A percentile compares a stretch with the other conserved stretches of the same genome.
Evolutionary conservation across 2,329 filamentous ascomycete species (phyloP).

Genomic region (Hypoxylon sp.): DNA sequence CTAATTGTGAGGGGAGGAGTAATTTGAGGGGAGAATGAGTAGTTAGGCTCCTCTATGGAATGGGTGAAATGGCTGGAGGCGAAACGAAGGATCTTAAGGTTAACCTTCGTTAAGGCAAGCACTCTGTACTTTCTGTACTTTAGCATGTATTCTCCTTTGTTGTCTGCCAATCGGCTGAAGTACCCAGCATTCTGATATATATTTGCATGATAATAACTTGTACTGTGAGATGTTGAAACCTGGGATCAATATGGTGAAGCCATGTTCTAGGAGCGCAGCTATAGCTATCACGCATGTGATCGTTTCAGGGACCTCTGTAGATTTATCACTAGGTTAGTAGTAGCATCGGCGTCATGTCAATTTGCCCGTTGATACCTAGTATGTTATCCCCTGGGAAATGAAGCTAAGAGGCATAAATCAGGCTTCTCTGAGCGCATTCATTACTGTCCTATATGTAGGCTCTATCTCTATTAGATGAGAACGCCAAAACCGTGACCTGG

Average conservation of each 20-base stretch:
- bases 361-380: too few relatives aligned
- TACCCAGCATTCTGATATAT: constrained; percentile 40
- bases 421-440: constrained; percentile 2
- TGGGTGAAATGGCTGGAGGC: constrained; percentile 11
- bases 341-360: too few relatives aligned
- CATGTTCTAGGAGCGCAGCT: neutral
- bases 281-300: constrained; percentile 5
- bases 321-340: neutral
- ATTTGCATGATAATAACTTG: constrained; percentile 26
- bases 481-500: constrained; percentile 14
- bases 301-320: neutral
- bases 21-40: constrained; percentile 16
- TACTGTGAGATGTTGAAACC: constrained; percentile 14
- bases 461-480: constrained; percentile 16
- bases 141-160: constrained; percentile 44
- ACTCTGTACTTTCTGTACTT: constrained; percentile 34
- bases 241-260: constrained; percentile 1
- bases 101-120: constrained; percentile 31
- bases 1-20: constrained; percentile 17
- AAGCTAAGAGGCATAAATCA: neutral
- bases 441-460: constrained; percentile 4
- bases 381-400: neutral
- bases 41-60: constrained; percentile 6
- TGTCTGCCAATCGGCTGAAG: constrained; percentile 23
- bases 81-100: constrained; percentile 30